Evolutionary conservation across 805 yeast species (phyloP), one percentile per base, ranked within the genome.

Genomic region (Helenozyma baotianmanensis): DNA sequence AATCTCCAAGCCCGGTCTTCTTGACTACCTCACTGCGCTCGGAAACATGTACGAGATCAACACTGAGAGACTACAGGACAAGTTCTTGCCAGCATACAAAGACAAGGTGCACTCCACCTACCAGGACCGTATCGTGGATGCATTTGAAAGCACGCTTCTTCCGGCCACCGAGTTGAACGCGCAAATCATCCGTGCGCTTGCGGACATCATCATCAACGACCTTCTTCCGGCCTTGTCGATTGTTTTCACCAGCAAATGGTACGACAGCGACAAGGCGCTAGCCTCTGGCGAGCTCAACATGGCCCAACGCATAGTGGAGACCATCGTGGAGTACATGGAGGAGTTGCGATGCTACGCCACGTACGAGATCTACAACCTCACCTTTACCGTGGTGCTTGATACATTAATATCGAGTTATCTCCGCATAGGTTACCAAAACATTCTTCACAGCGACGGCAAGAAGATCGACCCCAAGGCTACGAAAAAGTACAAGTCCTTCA

Each of bases 11-110:
- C 80, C 84, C 15, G 96, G 96, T 2, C 62, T 87, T 19, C 68
- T 81, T 24, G 96, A 87, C 50, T 87, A 87, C 57, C 59, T 84
- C 32, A 74, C 84, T 11, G 95, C 95, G 0, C 68, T 85, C 12
- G 90, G 89, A 2, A 87, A 87, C 57, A 92, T 89, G 45, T 94
- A 83, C 57, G 92, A 83, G 42, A 82, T 83, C 15, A 78, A 84
- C 36, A 71, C 82, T 5, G 76, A 75, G 30, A 71, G 81, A 38
- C 72, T 81, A 46, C 74, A 76, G 14, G 76, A 74, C n/a, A 66
- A 77, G 49, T 82, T 86, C 26, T 70, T 81, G 24, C 80, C 78
- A 25, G 73, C 68, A 36, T 82, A 83, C 57, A 68, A 71, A 33
- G 69, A 70, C 12, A 71, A 74, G 33, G 84, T 87, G 25, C 74